Evolutionary conservation across 2,329 filamentous ascomycete genomes (phyloP).

Genomic region (Colletotrichum tropicale): DNA sequence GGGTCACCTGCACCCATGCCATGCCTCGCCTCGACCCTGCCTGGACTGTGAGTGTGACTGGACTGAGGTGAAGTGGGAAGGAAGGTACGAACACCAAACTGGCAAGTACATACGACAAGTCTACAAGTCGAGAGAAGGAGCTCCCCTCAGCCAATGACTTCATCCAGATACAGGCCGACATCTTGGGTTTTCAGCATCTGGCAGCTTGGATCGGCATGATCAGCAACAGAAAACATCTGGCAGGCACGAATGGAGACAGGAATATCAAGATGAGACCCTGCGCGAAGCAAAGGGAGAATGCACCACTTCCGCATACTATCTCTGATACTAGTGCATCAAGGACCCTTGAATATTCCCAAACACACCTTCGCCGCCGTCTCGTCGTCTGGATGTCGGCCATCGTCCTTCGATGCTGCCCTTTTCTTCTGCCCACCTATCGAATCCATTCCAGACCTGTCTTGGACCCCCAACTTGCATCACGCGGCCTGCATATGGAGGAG

Average conservation of each 20-base stretch:
- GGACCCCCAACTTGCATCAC: constrained; percentile 4
- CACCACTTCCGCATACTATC: neutral
- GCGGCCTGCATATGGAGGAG: neutral
- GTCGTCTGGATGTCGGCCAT: neutral
- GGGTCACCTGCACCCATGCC: neutral
- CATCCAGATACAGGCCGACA: neutral
- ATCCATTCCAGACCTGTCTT: constrained; percentile 6
- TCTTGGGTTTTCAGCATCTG: neutral
- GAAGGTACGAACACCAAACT: neutral
- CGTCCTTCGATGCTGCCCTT: neutral
- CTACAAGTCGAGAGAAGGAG: neutral
- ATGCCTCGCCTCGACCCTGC: neutral
- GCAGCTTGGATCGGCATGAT: neutral
- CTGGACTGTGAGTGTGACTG: neutral
- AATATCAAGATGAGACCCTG: neutral
- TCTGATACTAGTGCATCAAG: neutral
- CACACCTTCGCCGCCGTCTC: neutral
- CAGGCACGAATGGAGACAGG: neutral
- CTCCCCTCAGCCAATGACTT: neutral
- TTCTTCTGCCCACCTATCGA: neutral
- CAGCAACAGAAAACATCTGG: neutral
- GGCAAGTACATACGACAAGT: neutral
- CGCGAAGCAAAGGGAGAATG: neutral
- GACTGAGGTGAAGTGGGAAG: neutral
- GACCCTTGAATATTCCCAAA: neutral